Base-by-base conservation (phyloP, 1,284 basidiomycete species). In the Leccinum insigne region DNA sequence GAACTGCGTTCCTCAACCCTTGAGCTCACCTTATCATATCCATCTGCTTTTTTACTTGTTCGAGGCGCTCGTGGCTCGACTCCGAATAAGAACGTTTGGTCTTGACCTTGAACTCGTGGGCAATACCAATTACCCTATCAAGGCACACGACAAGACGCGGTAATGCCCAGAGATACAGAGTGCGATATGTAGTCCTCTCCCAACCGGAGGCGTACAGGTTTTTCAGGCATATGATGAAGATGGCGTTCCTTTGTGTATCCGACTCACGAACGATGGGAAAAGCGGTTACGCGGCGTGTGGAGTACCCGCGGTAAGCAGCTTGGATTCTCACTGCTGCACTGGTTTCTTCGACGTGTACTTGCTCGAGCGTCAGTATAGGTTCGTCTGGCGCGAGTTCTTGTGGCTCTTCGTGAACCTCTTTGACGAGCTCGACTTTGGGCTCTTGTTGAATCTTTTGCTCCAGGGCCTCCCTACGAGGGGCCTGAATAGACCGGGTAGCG, bases 151-250 rank as follows among this genome's bases (percentile, higher is more conserved):
- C 75, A 4, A 85, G 71, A 66, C 80, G 81, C 0, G 86, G 84
- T 4, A 88, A 73, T 5, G 84, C 81, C 1, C 85, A 84, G 2
- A 85, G 76, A 71, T 82, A 85, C 16, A 84, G 72, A 4, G 76
- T 64, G 18, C 80, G 80, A 67, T 87, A 86, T 26, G 66, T 69
- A 13, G 67, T 70, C 23, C 64, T 61, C 10, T 74, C 67, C 80
- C 82, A 82, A 7, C 72, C 69, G n/a, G 79, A 76, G 8, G 68
- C 69, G 7, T 65, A 67, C 2, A 78, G 73, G 35, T 77, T 72
- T 26, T 73, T 63, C 26, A 79, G 62, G 67, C 78, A 86, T 4
- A 67, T 62, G 6, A 66, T 40, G 66, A 80, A 84, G 57, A 77
- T 70, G 1, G 67, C 66, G 11, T 72, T 66, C 14, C 71, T 72